Conservation (phyloP, 208 protist species). For the Trypanosoma vivax region DNA sequence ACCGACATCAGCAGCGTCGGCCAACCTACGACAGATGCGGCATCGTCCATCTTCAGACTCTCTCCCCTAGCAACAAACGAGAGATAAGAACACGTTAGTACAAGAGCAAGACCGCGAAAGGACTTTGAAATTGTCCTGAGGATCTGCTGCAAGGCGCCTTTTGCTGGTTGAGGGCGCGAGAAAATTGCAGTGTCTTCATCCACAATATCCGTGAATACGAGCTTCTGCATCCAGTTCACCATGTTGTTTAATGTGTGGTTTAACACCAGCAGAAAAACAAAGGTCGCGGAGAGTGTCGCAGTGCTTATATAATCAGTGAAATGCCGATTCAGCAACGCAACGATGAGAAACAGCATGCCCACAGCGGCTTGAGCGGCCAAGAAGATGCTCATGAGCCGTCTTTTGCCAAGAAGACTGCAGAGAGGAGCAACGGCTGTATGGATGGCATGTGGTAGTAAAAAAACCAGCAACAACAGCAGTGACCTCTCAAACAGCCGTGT, state of each 20-base stretch:
- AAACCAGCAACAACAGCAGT: slow-evolving; percentile 10
- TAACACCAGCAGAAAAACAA: slow-evolving; percentile 12
- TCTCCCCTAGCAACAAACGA: background rate
- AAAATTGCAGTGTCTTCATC: slow-evolving; percentile 65
- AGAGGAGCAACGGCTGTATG: background rate
- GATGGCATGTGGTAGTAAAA: slow-evolving; percentile 9
- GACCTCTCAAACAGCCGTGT: slow-evolving; percentile 10
- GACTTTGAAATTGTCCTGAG: slow-evolving; percentile 11
- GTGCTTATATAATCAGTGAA: background rate
- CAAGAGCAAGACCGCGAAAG: slow-evolving; percentile 20
- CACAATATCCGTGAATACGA: slow-evolving; percentile 16
- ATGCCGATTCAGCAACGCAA: background rate
- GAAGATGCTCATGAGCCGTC: slow-evolving; percentile 4
- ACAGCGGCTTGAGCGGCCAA: slow-evolving; percentile 6
- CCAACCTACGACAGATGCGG: slow-evolving; percentile 21
- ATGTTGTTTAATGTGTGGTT: slow-evolving; percentile 12
- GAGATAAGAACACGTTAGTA: slow-evolving; percentile 12
- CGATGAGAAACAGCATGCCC: slow-evolving; percentile 11
- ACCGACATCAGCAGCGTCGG: slow-evolving; percentile 19
- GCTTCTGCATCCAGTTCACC: slow-evolving; percentile 3
- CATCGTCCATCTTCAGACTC: slow-evolving; percentile 2
- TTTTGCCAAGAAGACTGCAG: slow-evolving; percentile 5
- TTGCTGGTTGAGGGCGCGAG: slow-evolving; percentile 19
- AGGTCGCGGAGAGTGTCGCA: background rate
- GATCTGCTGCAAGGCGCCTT: slow-evolving; percentile 12